A percentile compares a stretch with the other conserved stretches of the same genome.
phyloP scores from a whole-genome alignment of 139 green algal species.

The Tetraselmis chui region DNA sequence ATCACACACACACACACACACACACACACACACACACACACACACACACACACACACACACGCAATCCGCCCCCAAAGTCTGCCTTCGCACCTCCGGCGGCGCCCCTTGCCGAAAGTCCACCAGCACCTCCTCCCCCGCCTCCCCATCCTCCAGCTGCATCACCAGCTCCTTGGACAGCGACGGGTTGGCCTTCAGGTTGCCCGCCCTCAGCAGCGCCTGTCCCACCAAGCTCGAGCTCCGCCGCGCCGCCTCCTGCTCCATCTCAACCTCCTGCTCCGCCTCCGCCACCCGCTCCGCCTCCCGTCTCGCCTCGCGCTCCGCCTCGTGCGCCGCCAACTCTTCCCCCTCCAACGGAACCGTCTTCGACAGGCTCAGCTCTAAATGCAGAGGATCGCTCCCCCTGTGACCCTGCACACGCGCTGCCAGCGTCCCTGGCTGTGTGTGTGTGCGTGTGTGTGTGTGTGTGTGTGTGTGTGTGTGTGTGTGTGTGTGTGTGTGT shows the following conservation, averaged over 20 bases:
- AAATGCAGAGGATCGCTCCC: constrained; percentile 22
- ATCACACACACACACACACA: constrained; percentile 4
- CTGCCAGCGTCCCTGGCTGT: constrained; percentile 28
- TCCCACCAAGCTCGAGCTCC: neutral
- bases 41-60: neutral
- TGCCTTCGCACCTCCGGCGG: constrained; percentile 39
- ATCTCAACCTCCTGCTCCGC: constrained; percentile 11
- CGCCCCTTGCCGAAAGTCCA: neutral
- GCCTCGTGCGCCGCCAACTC: constrained; percentile 62
- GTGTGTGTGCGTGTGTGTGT: too few relatives aligned
- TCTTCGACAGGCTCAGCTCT: constrained; percentile 27
- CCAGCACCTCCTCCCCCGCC: neutral
- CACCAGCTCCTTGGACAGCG: neutral
- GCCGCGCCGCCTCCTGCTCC: constrained; percentile 3
- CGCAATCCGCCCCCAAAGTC: too few relatives aligned
- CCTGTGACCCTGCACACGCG: constrained; percentile 14
- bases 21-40: neutral
- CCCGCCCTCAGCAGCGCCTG: neutral
- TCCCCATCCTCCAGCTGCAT: neutral
- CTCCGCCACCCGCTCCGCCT: constrained; percentile 17
- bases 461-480: too few relatives aligned
- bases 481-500: too few relatives aligned
- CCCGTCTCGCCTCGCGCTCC: neutral
- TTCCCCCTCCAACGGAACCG: constrained; percentile 67
- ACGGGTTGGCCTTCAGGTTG: neutral